Evolutionary conservation across 768 basidiomycete species (phyloP).

Genomic region (Boletus subcaerulescens): DNA sequence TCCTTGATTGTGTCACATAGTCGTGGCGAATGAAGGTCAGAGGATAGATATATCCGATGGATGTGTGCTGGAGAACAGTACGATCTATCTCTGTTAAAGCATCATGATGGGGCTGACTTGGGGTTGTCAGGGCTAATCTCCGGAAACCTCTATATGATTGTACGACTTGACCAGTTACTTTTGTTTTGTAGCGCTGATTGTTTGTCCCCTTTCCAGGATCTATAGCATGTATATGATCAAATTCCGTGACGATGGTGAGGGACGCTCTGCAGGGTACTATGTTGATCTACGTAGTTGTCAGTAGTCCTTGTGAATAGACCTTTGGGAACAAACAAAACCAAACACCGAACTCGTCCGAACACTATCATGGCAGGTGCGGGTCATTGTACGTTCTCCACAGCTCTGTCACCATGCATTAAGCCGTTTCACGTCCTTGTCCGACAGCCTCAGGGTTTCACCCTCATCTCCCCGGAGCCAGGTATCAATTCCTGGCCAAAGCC

Average conservation of each 20-base stretch:
- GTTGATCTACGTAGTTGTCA: too few species aligned
- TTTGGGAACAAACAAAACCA: slow-evolving; percentile 21
- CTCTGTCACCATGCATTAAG: slow-evolving; percentile 1
- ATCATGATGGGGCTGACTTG: neutral
- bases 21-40: slow-evolving; percentile 80
- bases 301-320: neutral
- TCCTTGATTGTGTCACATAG: slow-evolving; percentile 18
- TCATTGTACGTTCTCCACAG: slow-evolving; percentile 20
- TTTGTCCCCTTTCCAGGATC: slow-evolving; percentile 2
- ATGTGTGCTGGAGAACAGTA: slow-evolving; percentile 70
- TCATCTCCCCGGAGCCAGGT: slow-evolving; percentile 74
- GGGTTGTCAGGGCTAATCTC: slow-evolving; percentile 58
- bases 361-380: slow-evolving; percentile 32
- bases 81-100: neutral
- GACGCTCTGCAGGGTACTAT: too few species aligned
- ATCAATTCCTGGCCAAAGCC: slow-evolving; percentile 78
- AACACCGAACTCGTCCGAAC: slow-evolving; percentile 24
- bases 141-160: slow-evolving; percentile 79
- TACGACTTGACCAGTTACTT: slow-evolving; percentile 1
- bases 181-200: neutral
- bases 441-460: slow-evolving; percentile 82
- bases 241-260: too few species aligned
- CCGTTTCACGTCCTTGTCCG: neutral
- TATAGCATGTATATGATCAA: neutral
- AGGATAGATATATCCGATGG: slow-evolving; percentile 67